A percentile compares a stretch with the other conserved stretches of the same genome.
These are phyloP conservation scores for Komagataella pastoris DNA, from an alignment of 805 yeast genomes.

Conservation along the genomic window DNA sequence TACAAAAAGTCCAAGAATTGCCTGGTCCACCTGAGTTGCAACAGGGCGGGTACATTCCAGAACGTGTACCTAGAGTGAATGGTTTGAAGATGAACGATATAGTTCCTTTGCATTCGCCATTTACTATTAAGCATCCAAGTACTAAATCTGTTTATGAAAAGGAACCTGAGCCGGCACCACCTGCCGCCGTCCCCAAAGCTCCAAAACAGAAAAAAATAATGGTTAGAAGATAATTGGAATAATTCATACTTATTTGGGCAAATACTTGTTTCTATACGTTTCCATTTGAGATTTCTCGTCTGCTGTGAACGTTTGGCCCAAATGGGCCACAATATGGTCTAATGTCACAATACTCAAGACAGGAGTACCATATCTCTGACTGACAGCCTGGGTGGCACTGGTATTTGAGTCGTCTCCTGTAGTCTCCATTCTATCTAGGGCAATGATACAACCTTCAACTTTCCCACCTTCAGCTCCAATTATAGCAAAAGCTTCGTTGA, in stretches of 20 bases:
- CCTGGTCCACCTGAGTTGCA: conserved; percentile 53
- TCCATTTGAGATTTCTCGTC: conserved; percentile 46
- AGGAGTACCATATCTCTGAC: conserved; percentile 63
- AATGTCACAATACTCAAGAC: conserved; percentile 72
- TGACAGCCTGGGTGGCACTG: conserved; percentile 76
- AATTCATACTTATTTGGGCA: conserved; percentile 17
- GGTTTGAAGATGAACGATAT: conserved; percentile 80
- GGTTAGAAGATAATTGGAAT: not conserved
- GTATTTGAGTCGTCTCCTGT: conserved; percentile 40
- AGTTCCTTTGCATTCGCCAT: conserved; percentile 78
- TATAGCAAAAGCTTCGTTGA: conserved; percentile 82
- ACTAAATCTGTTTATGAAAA: conserved; percentile 54
- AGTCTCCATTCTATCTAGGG: conserved; percentile 92
- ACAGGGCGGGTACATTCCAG: conserved; percentile 35
- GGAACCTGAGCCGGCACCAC: conserved; percentile 28
- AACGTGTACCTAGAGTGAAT: conserved; percentile 61
- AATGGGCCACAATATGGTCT: conserved; percentile 55
- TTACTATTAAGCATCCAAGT: conserved; percentile 74
- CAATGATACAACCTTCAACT: conserved; percentile 77
- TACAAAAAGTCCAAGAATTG: conserved; percentile 45
- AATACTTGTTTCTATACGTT: conserved; percentile 39
- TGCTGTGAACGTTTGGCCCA: conserved; percentile 37
- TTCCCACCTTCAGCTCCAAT: conserved; percentile 56
- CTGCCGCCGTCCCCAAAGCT: conserved; percentile 21
- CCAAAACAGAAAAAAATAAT: conserved; percentile 46